phyloP scores from a whole-genome alignment of 2,329 filamentous ascomycete species.

The Fusarium luffae region DNA sequence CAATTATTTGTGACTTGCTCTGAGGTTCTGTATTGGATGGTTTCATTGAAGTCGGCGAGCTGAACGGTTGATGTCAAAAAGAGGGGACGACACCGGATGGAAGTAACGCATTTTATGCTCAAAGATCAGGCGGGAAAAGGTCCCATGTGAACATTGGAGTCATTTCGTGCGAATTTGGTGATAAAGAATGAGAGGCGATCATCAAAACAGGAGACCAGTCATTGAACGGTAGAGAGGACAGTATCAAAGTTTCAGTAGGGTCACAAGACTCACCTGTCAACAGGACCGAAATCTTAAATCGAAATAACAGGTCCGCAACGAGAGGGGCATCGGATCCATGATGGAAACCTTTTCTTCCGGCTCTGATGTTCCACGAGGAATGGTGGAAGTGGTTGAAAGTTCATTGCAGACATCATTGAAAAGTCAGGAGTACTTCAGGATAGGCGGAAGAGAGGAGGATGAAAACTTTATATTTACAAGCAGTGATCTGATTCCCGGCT shows the following conservation, averaged over 20 bases:
- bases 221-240: not conserved
- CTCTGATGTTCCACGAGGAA: not conserved
- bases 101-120: not conserved
- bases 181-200: not conserved
- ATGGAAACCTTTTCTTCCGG: not conserved
- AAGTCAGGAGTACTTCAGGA: not conserved
- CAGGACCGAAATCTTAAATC: not conserved
- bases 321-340: not conserved
- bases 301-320: not conserved
- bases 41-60: not conserved
- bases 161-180: not conserved
- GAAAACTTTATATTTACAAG: not conserved
- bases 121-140: not conserved
- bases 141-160: not conserved
- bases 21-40: not conserved
- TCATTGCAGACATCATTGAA: not conserved
- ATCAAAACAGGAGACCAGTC: not conserved
- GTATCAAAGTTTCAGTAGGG: not conserved
- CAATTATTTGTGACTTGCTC: not conserved
- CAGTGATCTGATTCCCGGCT: not conserved
- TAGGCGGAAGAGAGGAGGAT: not conserved
- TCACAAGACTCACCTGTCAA: not conserved
- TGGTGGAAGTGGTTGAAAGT: not conserved
- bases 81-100: not conserved
- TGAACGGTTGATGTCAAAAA: not conserved